phyloP scores from a whole-genome alignment of 2,329 filamentous ascomycete species.

The Monosporascus ibericus region DNA sequence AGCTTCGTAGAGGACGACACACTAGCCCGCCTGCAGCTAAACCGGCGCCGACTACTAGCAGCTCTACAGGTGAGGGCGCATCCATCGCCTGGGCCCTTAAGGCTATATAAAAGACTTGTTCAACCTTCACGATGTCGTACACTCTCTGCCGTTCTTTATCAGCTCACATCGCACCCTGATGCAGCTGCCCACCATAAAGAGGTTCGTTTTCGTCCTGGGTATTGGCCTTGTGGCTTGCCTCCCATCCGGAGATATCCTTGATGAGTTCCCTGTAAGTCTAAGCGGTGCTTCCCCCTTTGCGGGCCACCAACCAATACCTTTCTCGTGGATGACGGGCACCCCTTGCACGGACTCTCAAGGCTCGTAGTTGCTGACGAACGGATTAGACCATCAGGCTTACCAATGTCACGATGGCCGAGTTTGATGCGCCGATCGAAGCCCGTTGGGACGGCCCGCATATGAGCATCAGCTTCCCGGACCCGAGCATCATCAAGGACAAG shows the following conservation, averaged over 20 bases:
- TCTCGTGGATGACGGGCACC: no score
- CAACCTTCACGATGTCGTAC: no score
- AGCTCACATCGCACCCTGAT: not conserved
- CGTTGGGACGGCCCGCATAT: slow-evolving; percentile 12
- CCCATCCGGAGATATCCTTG: slow-evolving; percentile 7
- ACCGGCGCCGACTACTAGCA: not conserved
- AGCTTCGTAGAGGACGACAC: not conserved
- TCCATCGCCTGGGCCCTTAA: no score
- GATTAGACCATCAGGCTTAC: slow-evolving; percentile 15
- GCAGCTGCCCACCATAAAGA: slow-evolving; percentile 14
- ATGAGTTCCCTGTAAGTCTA: not conserved
- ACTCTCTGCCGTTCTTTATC: not conserved
- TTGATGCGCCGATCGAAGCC: not conserved
- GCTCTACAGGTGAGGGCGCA: no score
- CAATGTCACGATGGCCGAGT: slow-evolving; percentile 19
- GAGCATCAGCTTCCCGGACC: slow-evolving; percentile 22
- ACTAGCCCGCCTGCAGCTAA: not conserved
- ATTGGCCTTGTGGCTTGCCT: slow-evolving; percentile 15
- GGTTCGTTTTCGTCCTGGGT: slow-evolving; percentile 12
- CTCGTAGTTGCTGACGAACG: not conserved
- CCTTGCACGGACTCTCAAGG: not conserved
- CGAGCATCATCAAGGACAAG: slow-evolving; percentile 18
- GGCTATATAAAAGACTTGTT: no score
- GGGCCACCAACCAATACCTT: no score
- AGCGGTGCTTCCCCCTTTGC: slow-evolving; percentile 1